Base-by-base conservation (phyloP, 2,329 filamentous ascomycete genomes). In the Aspergillus sp. region DNA sequence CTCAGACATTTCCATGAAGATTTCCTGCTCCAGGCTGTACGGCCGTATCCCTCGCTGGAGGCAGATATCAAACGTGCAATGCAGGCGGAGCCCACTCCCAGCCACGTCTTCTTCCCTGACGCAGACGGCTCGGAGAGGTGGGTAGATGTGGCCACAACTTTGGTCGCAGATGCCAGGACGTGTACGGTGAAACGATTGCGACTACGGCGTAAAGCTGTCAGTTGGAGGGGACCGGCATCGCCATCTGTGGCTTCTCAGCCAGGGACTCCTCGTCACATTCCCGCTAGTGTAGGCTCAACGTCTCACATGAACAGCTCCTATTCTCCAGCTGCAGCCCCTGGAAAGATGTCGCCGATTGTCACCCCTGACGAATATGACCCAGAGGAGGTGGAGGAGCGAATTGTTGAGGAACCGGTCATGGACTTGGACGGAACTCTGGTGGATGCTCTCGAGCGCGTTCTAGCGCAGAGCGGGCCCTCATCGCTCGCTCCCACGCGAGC, bases 1-100 rank as follows among this genome's bases (percentile, higher is more conserved):
- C 62, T 84, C 19, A 79, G 76, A 52, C 70, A 69, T 9, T 83
- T 81, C 56, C 82, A 84, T 60, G 77, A 82, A 52, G 82, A 85
- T 62, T 84, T 84, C 58, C 72, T 77, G 9, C 73, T 85, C 2
- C 82, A 85, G 65, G 82, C 79, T 13, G 79, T 83, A 35, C 76
- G 76, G 35, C 80, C 80, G 3, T 83, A 84, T 53, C 59, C 67
- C 3, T 70, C 74, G 16, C 63, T 84, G 4, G 76, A 80, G 59
- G 73, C 75, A 14, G 81, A 84, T 45, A 77, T 84, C 55, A 80
- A 76, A 59, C 73, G 73, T 41, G 78, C 80, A 6, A 84, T 84
- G 82, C 74, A 73, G 42, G 74, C 78, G 9, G 81, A 84, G 57
- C 76, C 78, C 2, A 79, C 76, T 9, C 71, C 72, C 7, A 61